A percentile compares a stretch with the other conserved stretches of the same genome.
Conservation (phyloP, 2,329 filamentous ascomycete genomes). For the Colletotrichum liriopes region DNA sequence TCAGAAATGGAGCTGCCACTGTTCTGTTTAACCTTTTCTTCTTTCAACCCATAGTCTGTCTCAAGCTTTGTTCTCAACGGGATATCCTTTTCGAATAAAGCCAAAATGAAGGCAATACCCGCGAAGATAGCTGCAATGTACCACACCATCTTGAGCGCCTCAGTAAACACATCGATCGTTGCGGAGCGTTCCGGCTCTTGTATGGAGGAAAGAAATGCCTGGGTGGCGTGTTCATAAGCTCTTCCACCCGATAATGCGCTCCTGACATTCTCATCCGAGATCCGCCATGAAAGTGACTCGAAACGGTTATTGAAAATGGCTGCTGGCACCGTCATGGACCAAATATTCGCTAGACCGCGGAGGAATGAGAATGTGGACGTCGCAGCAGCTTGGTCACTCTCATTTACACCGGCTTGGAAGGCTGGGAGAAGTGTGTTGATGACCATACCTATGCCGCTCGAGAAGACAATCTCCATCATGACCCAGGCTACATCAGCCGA, state of each 20-base stretch:
- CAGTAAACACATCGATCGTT: background rate
- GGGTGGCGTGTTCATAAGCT: slow-evolving; percentile 49
- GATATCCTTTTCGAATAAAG: too few relatives aligned
- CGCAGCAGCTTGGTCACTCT: slow-evolving; percentile 54
- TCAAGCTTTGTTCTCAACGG: too few relatives aligned
- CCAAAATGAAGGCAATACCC: too few relatives aligned
- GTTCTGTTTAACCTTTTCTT: too few relatives aligned
- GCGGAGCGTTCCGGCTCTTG: background rate
- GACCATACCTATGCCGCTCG: slow-evolving; percentile 60
- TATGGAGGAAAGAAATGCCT: slow-evolving; percentile 37
- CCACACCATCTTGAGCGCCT: background rate
- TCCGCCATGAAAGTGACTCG: slow-evolving; percentile 16
- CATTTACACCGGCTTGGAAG: slow-evolving; percentile 55
- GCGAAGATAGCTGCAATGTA: background rate
- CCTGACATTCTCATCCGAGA: slow-evolving; percentile 44
- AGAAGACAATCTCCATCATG: slow-evolving; percentile 56
- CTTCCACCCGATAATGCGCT: slow-evolving; percentile 46
- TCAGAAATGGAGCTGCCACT: too few relatives aligned
- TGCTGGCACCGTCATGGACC: slow-evolving; percentile 62
- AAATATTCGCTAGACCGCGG: slow-evolving; percentile 60
- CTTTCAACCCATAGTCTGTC: too few relatives aligned
- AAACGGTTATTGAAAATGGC: slow-evolving; percentile 56
- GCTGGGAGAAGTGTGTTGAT: slow-evolving; percentile 60
- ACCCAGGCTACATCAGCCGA: slow-evolving; percentile 56
- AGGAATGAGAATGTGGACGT: slow-evolving; percentile 60